Evolutionary conservation across 2,329 filamentous ascomycete genomes (phyloP), one percentile per base, ranked within the genome.

Genomic region (Pestalotiopsis sp.): DNA sequence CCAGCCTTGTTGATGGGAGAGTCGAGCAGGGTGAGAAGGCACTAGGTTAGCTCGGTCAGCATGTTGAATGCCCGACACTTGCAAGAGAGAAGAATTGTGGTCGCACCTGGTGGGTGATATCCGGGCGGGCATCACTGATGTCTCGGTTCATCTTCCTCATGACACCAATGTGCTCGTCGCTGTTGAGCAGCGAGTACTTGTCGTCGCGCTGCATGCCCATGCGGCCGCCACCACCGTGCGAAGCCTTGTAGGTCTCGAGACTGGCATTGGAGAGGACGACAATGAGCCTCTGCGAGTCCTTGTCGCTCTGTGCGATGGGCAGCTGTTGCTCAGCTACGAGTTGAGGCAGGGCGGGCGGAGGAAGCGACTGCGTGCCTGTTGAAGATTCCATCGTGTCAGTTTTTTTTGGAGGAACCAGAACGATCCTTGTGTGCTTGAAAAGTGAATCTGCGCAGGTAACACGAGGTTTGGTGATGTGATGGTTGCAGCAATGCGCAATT

Each of bases 111-210:
- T 99, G 96, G 60, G 96, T 97, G 77, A 99, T 99, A 82, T 99
- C 96, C 59, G 96, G 96, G 75, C 96, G 91, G 70, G 96, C 96
- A 82, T 99, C 96, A 80, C 95, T 98, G 73, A 99, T 98, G 80
- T 99, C 96, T 75, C 96, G 89, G 80, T 97, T 97, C 95, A 98
- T 98, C 86, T 98, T 99, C 78, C 96, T 92, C 94, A 99, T 97
- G 73, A 98, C 93, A 71, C 96, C 96, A 75, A 99, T 99, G 80
- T 99, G 96, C 83, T 99, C 96, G 79, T 99, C 96, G 82, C 95
- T 98, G 86, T 99, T 99, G 77, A 99, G 90, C 66, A 99, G 86
- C 70, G 95, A 97, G 83, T 97, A 99, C 82, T 98, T 98, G 80
- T 98, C 95, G 76, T 98, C 95, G 65, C 93, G 90, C 70, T 89